These are phyloP conservation scores for Tulasnella sp. DNA, from an alignment of 768 basidiomycete genomes.

Conservation along the genomic window DNA sequence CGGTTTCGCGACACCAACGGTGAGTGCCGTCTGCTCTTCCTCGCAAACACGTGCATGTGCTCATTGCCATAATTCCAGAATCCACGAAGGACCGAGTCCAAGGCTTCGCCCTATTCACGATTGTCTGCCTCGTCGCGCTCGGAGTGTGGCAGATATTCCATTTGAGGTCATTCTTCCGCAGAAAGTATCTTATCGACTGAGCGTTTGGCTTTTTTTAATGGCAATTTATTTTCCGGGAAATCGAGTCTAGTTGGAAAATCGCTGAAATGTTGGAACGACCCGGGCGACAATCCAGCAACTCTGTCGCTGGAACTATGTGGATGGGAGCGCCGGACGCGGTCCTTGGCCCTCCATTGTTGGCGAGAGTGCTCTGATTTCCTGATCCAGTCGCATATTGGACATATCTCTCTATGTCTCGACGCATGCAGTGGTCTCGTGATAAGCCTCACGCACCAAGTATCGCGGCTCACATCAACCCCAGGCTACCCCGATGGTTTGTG, in stretches of 20 bases:
- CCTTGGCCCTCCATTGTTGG: too few relatives aligned
- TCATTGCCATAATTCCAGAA: conserved; percentile 46
- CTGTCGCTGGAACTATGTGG: background rate
- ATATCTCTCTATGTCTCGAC: too few relatives aligned
- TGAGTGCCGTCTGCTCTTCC: conserved; percentile 43
- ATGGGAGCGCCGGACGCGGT: too few relatives aligned
- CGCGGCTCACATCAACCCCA: too few relatives aligned
- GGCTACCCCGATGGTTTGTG: too few relatives aligned
- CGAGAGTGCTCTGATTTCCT: too few relatives aligned
- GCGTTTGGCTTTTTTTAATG: background rate
- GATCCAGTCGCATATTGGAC: too few relatives aligned
- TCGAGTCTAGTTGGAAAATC: too few relatives aligned
- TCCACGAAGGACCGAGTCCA: conserved; percentile 91
- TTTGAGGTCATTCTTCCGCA: conserved; percentile 90
- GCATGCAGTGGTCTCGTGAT: too few relatives aligned
- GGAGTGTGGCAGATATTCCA: conserved; percentile 96
- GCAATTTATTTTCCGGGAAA: background rate
- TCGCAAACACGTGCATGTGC: background rate
- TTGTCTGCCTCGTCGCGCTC: conserved; percentile 68
- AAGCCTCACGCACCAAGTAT: too few relatives aligned
- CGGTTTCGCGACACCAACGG: conserved; percentile 85
- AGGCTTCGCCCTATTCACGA: conserved; percentile 87
- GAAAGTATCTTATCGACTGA: conserved; percentile 87
- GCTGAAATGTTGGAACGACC: background rate
- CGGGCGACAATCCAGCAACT: background rate